Conservation (phyloP, 2,329 filamentous ascomycete species). For the Ascochyta pisi region DNA sequence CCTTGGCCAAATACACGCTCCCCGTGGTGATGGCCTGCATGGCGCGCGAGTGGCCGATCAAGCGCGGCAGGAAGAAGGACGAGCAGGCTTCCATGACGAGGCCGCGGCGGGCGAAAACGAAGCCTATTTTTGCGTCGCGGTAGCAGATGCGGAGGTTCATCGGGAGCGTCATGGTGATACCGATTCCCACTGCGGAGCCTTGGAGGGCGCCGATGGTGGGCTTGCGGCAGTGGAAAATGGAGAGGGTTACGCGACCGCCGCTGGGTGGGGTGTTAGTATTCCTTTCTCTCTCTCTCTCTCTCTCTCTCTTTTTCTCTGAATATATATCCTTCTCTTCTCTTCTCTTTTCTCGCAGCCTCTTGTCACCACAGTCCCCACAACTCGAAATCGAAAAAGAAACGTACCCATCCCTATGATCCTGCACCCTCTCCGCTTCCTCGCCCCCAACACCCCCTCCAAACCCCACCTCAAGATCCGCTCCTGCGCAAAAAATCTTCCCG, state of each 20-base stretch:
- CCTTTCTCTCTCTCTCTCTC: not conserved
- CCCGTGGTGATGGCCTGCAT: constrained; percentile 73
- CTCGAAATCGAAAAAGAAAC: constrained; percentile 11
- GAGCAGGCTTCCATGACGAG: constrained; percentile 75
- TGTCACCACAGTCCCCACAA: no score
- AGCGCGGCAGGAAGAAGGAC: constrained; percentile 73
- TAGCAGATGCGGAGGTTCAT: constrained; percentile 63
- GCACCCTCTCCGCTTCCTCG: constrained; percentile 48
- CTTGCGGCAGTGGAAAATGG: constrained; percentile 65
- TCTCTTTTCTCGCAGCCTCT: no score
- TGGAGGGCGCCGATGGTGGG: constrained; percentile 63
- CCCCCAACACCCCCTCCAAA: constrained; percentile 54
- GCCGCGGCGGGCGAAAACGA: constrained; percentile 75
- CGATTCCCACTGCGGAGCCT: constrained; percentile 64
- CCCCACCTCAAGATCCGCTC: constrained; percentile 62
- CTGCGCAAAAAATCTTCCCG: constrained; percentile 62
- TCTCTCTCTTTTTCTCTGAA: not conserved
- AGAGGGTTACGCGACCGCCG: constrained; percentile 56
- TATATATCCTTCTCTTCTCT: not conserved
- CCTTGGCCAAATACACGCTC: constrained; percentile 59
- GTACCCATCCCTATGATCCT: constrained; percentile 63
- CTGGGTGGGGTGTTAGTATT: constrained; percentile 27
- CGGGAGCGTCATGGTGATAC: constrained; percentile 66
- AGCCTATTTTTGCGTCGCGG: constrained; percentile 70
- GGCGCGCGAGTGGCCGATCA: constrained; percentile 70